Base-by-base conservation (phyloP, 2,329 filamentous ascomycete genomes). In the Neoscytalidium dimidiatum region DNA sequence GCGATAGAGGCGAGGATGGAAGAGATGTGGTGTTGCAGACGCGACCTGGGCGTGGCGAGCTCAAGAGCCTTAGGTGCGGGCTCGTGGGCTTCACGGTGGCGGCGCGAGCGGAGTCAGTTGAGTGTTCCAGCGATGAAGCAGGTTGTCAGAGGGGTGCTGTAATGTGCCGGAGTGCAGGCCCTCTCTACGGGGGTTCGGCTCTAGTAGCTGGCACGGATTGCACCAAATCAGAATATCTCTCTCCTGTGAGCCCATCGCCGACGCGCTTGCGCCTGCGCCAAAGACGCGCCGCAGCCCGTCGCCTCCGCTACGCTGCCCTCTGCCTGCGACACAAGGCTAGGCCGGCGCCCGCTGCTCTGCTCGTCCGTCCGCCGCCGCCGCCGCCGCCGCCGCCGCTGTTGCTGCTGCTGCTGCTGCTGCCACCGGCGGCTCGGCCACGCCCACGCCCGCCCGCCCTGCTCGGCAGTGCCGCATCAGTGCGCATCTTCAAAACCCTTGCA, bases 401-500 rank as follows among this genome's bases (percentile, higher is more conserved):
- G n/a, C n/a, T n/a, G n/a, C n/a, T n/a, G n/a, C n/a, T n/a, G n/a
- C n/a, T n/a, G n/a, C n/a, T n/a, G n/a, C 19, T 31, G 26, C 38
- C 56, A 43, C 35, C 53, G 11, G 19, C 51, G 52, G 8, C 21
- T 19, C 33, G 38, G 33, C 21, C 52, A 41, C 56, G 17, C 21
- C 23, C 14, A 21, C 35, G 35, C 33, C 33, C 26, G 35, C 33
- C 38, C 17, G 38, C 38, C 56, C 26, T 44, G 21, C 35, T 44
- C 23, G 53, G 53, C 53, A 44, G n/a, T 58, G 53, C 56, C 17
- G 56, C 41, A 46, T 60, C 56, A 60, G 56, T 60, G 56, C 56
- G 56, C 56, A 60, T 60, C 56, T 60, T 60, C 56, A 60, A 60
- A 60, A 60, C 56, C 56, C 56, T 60, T 60, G 56, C 56, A 60